Evolutionary conservation across 2,329 filamentous ascomycete species (phyloP), one percentile per base, ranked within the genome.

Genomic region (Trichoderma sp.): DNA sequence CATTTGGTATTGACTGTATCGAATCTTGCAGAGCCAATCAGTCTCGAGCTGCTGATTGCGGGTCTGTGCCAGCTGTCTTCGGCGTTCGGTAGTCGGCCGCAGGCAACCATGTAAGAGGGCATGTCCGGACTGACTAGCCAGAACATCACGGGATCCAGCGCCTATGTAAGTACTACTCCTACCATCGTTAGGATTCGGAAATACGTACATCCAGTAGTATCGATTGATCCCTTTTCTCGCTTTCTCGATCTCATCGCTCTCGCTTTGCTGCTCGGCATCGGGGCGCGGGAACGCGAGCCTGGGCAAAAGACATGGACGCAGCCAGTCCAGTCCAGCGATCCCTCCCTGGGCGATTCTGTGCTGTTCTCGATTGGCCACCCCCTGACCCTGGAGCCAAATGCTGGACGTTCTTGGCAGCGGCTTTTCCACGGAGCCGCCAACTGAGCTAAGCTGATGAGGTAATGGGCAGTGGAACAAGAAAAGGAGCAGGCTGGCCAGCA

Each of bases 391-490:
- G 4, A 27, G 7, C 16, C 4, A n/a, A n/a, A n/a, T n/a, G n/a
- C n/a, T n/a, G 33, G 53, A 29, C 45, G 21, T 18, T 38, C 60
- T 73, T 73, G 71, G 71, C 71, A 73, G 38, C 71, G 71, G 71
- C 71, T 65, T 73, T 73, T 73, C 71, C 71, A 73, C 45, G 71
- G 71, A 31, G 59, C 71, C 35, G 35, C 60, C 71, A 65, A 65
- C 41, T 64, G 59, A 73, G 71, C 71, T 64, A 73, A 11, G 59
- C 68, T 72, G 71, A 73, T 73, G 71, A 73, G 60, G 60, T 73
- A 73, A 56, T 65, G 31, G 60, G 60, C 27, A 50, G n/a, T 27
- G 6, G 45, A 24, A 24, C 5, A 27, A 21, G 33, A 71, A 56
- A 56, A 71, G 67, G 41, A 45, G n/a, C 14, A n/a, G 50, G 53